Evolutionary conservation across 2,329 filamentous ascomycete species (phyloP), one percentile per base, ranked within the genome.

Genomic region (Coniochaeta sp.): DNA sequence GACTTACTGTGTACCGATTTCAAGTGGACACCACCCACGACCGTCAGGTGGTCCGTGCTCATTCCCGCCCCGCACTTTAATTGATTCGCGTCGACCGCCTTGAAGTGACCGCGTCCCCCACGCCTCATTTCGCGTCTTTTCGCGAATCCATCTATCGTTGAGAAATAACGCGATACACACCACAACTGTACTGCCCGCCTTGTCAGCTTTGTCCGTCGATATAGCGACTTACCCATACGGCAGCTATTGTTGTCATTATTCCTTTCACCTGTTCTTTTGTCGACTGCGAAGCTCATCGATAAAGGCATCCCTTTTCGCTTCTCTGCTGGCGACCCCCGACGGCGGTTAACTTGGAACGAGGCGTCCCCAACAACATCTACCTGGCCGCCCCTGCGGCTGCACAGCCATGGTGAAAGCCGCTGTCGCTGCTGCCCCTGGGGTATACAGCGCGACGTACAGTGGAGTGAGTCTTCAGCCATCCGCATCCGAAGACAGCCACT

Each of bases 361-460:
- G 18, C 30, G 14, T 6, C 20, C 13, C 28, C 47, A 16, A 35
- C 24, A 4, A 8, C 22, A n/a, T 4, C 26, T 16, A n/a, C 38
- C n/a, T 35, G 27, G 33, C 24, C 24, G 18, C 20, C 24, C 22
- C 24, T 46, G 35, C 27, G 33, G 13, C n/a, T 51, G 26, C 22
- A 18, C 45, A 13, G 31, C 31, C 18, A 80, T 81, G 77, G 74
- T 72, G 56, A 78, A 79, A 63, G 69, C 63, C 59, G 62, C n/a
- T n/a, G n/a, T n/a, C n/a, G n/a, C 57, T 56, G 62, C 63, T 42
- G 60, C 60, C 53, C 69, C 74, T 24, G 79, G 79, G 63, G 77
- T 86, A 54, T 86, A 85, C 69, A 84, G 81, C 67, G 83, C 82
- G 56, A 86, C 83, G 18, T 86, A 86, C 64, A 86, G 82, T 67